Conservation (phyloP, 306 rosid species). For the Mucuna pruriens region DNA sequence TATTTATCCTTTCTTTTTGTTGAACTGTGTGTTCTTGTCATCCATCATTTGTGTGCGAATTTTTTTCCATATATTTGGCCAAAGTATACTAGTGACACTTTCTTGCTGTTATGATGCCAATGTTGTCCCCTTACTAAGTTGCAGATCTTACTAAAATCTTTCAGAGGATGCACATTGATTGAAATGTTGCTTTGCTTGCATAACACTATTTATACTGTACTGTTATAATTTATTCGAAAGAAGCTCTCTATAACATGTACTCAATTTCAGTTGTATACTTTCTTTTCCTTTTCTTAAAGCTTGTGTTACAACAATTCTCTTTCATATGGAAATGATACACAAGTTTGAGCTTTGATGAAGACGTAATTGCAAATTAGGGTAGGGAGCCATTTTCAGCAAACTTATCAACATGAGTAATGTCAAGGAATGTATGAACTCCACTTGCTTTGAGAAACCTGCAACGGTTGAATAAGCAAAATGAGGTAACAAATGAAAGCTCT, state of each 20-base stretch:
- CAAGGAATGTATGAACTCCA: slow-evolving; percentile 63
- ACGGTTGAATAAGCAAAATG: slow-evolving; percentile 8
- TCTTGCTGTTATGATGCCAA: neutral
- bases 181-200: neutral
- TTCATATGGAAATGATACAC: neutral
- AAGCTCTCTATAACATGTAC: slow-evolving; percentile 8
- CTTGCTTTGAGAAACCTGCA: slow-evolving; percentile 68
- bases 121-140: neutral
- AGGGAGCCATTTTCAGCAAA: slow-evolving; percentile 47
- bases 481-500: neutral
- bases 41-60: no score
- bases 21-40: no score
- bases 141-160: neutral
- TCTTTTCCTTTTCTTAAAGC: neutral
- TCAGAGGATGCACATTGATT: neutral
- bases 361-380: slow-evolving; percentile 25
- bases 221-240: neutral
- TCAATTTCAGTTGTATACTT: slow-evolving; percentile 6
- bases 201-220: neutral
- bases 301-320: slow-evolving; percentile 12
- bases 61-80: no score
- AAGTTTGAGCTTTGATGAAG: neutral
- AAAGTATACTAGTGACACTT: neutral
- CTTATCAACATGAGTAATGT: slow-evolving; percentile 56
- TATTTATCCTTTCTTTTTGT: neutral